These are phyloP conservation scores for Sarocladium strictum DNA, from an alignment of 2,329 filamentous ascomycete species.

Conservation along the genomic window DNA sequence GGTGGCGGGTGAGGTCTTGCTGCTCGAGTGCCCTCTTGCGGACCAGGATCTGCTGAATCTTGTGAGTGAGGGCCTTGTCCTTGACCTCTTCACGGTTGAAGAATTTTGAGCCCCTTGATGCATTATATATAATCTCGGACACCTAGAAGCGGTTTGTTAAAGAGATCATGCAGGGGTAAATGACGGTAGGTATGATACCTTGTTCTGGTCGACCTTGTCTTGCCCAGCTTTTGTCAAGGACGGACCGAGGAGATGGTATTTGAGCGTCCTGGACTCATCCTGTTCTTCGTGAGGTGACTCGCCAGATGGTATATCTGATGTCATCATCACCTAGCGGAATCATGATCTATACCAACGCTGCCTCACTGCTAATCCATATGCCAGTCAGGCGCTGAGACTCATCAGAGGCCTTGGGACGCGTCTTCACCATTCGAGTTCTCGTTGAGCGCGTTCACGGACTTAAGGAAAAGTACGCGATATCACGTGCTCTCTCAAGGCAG, in stretches of 20 bases:
- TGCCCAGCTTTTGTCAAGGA: conserved; percentile 93
- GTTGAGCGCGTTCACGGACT: neutral
- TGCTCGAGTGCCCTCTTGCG: conserved; percentile 72
- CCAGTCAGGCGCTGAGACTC: neutral
- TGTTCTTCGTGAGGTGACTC: conserved; percentile 13
- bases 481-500: conserved; percentile 8
- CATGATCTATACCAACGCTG: neutral
- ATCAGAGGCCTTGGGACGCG: neutral
- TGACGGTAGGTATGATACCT: conserved; percentile 41
- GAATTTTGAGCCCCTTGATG: conserved; percentile 92
- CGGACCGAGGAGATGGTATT: conserved; percentile 84
- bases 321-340: neutral
- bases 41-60: conserved; percentile 73
- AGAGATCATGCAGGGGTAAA: no score
- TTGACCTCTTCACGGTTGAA: conserved; percentile 85
- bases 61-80: conserved; percentile 76
- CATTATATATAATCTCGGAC: conserved; percentile 94
- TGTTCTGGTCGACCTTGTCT: conserved; percentile 85
- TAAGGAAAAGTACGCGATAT: conserved; percentile 9
- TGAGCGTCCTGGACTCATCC: conserved; percentile 56
- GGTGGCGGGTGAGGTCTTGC: conserved; percentile 65
- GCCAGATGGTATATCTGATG: conserved; percentile 5
- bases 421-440: neutral
- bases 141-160: conserved; percentile 52
- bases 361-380: neutral